These are phyloP conservation scores for Cladochytrium replicatum DNA, from an alignment of 192 early-diverging fungal species.

Conservation along the genomic window DNA sequence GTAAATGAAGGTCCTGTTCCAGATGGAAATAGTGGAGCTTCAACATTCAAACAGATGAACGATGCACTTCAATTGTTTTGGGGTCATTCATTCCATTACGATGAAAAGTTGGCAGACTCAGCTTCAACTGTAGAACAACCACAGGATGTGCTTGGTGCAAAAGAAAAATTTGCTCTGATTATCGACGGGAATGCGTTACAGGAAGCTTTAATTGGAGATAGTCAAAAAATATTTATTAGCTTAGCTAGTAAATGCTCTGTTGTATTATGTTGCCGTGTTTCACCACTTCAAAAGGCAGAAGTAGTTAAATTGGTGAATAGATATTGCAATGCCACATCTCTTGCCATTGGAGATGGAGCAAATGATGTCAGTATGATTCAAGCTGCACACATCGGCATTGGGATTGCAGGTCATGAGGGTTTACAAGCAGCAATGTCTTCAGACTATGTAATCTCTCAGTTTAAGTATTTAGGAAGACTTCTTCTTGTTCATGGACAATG, in stretches of 20 bases:
- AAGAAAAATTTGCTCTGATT: slow-evolving; percentile 49
- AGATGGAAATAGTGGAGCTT: slow-evolving; percentile 24
- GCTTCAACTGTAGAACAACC: slow-evolving; percentile 6
- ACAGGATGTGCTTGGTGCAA: not conserved
- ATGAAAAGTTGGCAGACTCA: not conserved
- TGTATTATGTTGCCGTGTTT: slow-evolving; percentile 92
- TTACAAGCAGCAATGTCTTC: slow-evolving; percentile 86
- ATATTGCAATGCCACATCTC: slow-evolving; percentile 38
- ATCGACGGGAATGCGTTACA: slow-evolving; percentile 89
- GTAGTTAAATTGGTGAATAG: slow-evolving; percentile 87
- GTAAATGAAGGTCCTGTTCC: slow-evolving; percentile 3
- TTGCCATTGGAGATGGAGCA: slow-evolving; percentile 93
- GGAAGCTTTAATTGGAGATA: slow-evolving; percentile 54
- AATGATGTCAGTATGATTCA: slow-evolving; percentile 99
- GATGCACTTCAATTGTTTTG: slow-evolving; percentile 57
- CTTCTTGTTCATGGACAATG: slow-evolving; percentile 89
- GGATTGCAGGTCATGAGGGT: slow-evolving; percentile 91
- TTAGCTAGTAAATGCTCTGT: slow-evolving; percentile 71
- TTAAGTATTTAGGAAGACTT: slow-evolving; percentile 71
- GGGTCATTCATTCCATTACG: too few species aligned
- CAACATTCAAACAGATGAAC: slow-evolving; percentile 58
- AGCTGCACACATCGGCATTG: slow-evolving; percentile 88
- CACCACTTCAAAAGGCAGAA: slow-evolving; percentile 90
- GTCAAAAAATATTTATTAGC: slow-evolving; percentile 52
- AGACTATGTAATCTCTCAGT: slow-evolving; percentile 90